These are phyloP conservation scores for Candida taoyuanica DNA, from an alignment of 805 yeast genomes.

Conservation along the genomic window DNA sequence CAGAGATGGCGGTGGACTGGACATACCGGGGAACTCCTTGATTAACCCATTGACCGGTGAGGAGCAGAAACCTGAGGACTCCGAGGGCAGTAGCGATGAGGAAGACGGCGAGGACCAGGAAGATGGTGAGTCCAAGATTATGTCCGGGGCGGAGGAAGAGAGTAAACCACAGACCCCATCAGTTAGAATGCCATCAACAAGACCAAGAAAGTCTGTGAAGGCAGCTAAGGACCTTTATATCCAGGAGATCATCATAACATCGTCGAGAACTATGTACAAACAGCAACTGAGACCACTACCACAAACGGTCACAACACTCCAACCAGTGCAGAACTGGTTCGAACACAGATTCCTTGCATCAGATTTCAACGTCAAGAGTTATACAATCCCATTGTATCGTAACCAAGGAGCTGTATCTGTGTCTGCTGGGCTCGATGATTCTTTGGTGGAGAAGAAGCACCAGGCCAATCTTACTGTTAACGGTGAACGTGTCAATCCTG, in stretches of 20 bases:
- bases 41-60: conserved; percentile 12
- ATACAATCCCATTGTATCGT: conserved; percentile 43
- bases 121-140: conserved; percentile 9
- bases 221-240: conserved; percentile 24
- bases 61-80: conserved; percentile 6
- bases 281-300: conserved; percentile 23
- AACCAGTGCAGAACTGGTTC: conserved; percentile 30
- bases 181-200: conserved; percentile 10
- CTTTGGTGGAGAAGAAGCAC: conserved; percentile 36
- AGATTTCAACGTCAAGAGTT: conserved; percentile 33
- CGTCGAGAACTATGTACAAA: conserved; percentile 28
- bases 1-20: conserved; percentile 7
- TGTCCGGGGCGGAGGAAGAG: conserved; percentile 5
- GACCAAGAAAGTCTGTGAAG: conserved; percentile 3
- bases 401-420: conserved; percentile 43
- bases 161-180: conserved; percentile 4
- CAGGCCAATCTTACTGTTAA: conserved; percentile 36
- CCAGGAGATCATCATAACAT: conserved; percentile 27
- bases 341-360: conserved; percentile 35
- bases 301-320: conserved; percentile 12
- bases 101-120: conserved; percentile 1
- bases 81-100: conserved; percentile 7
- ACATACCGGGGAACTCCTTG: conserved; percentile 8
- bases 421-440: conserved; percentile 39
- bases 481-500: conserved; percentile 40